Conservation (phyloP, 1,284 basidiomycete species). For the Ceratobasidium sp. region DNA sequence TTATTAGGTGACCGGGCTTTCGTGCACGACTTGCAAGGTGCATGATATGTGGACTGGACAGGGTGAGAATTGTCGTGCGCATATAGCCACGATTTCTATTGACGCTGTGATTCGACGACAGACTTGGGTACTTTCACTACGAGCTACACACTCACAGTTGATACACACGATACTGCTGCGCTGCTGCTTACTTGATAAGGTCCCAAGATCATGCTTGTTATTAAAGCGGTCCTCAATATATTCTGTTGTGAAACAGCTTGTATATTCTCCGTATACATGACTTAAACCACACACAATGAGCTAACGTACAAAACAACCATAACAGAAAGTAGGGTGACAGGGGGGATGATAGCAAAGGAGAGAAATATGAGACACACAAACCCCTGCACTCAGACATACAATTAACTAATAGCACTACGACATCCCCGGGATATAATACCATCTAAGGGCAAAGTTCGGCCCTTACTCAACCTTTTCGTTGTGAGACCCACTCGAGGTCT, state of each 20-base stretch:
- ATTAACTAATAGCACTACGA: not conserved
- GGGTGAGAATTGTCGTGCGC: not conserved
- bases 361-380: too few species aligned
- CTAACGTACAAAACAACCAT: not conserved
- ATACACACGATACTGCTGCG: conserved; percentile 60
- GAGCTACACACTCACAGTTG: conserved; percentile 55
- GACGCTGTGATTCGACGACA: conserved; percentile 2
- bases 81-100: not conserved
- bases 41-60: conserved; percentile 63
- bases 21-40: conserved; percentile 53
- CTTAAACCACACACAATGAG: not conserved
- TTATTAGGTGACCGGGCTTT: conserved; percentile 32
- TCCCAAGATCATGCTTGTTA: too few species aligned
- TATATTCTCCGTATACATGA: not conserved
- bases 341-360: too few species aligned
- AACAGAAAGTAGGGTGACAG: not conserved
- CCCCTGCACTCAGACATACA: too few species aligned
- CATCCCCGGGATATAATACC: not conserved
- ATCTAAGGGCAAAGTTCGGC: not conserved
- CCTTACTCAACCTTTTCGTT: conserved; percentile 23
- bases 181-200: conserved; percentile 51
- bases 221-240: too few species aligned
- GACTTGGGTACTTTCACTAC: conserved; percentile 56
- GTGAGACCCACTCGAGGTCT: not conserved
- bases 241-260: not conserved